These are phyloP conservation scores for Diaporthe longicolla DNA, from an alignment of 2,329 filamentous ascomycete genomes.

Conservation along the genomic window DNA sequence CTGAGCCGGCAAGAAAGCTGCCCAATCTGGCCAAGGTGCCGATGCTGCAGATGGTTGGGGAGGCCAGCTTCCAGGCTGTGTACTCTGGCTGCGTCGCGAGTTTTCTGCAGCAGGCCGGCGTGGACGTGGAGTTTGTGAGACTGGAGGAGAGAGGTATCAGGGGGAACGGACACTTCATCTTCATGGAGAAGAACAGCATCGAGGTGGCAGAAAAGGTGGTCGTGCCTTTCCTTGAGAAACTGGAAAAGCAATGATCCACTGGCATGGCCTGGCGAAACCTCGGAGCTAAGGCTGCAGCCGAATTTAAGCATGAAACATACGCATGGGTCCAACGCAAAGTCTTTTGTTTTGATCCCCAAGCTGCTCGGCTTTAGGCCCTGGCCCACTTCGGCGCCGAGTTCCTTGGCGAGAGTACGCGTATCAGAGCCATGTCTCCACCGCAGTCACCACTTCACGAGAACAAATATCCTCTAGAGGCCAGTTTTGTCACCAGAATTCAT, in stretches of 20 bases:
- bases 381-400: neutral
- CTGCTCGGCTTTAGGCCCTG: neutral
- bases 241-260: constrained; percentile 13
- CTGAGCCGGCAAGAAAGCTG: constrained; percentile 52
- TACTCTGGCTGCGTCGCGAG: constrained; percentile 60
- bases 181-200: constrained; percentile 63
- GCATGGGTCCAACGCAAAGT: neutral
- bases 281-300: neutral
- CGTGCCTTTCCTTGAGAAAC: neutral
- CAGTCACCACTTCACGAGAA: neutral
- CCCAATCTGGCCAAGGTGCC: constrained; percentile 53
- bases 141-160: constrained; percentile 55
- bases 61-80: constrained; percentile 59
- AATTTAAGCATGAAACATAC: neutral
- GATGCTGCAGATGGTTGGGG: constrained; percentile 57
- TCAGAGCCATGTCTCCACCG: neutral
- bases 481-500: neutral
- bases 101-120: constrained; percentile 60
- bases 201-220: constrained; percentile 48
- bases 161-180: constrained; percentile 64
- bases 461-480: neutral
- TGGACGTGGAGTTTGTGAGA: constrained; percentile 57
- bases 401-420: neutral
- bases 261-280: neutral
- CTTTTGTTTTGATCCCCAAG: neutral